phyloP scores from a whole-genome alignment of 176 grass and related monocot species.

The Musa beccarii region DNA sequence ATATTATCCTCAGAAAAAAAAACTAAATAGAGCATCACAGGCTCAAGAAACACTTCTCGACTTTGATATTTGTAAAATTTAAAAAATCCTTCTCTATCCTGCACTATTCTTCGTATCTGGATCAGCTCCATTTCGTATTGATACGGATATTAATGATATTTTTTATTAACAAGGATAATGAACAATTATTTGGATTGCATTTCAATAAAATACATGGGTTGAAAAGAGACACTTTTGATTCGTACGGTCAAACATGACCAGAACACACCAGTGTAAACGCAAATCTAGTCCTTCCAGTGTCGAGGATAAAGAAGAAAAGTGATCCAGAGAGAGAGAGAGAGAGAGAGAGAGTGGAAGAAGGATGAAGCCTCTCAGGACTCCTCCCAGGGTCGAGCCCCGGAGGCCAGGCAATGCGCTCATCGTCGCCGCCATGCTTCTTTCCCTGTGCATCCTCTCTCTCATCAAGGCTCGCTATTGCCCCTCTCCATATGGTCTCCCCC shows the following conservation, averaged over 20 bases:
- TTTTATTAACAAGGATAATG: too few species aligned
- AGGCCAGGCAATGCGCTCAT: constrained; percentile 53
- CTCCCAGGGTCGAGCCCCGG: constrained; percentile 38
- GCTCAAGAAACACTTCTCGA: too few species aligned
- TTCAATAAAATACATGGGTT: too few species aligned
- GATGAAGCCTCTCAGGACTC: constrained; percentile 54
- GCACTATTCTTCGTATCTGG: too few species aligned
- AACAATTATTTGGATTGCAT: too few species aligned
- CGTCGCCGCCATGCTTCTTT: constrained; percentile 52
- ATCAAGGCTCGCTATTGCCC: constrained; percentile 48
- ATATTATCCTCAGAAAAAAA: too few species aligned
- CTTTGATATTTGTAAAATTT: too few species aligned
- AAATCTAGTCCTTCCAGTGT: not conserved
- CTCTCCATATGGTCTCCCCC: constrained; percentile 20
- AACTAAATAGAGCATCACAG: too few species aligned
- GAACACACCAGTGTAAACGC: not conserved
- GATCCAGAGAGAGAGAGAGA: not conserved
- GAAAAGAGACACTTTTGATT: not conserved
- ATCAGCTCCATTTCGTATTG: too few species aligned
- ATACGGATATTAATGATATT: too few species aligned
- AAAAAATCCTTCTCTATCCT: too few species aligned
- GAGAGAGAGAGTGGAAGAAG: not conserved
- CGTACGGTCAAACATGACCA: not conserved
- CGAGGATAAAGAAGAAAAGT: not conserved
- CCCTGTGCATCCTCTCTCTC: constrained; percentile 49